Evolutionary conservation across 2,329 filamentous ascomycete genomes (phyloP), one percentile per base, ranked within the genome.

Genomic region (Didymella exigua): DNA sequence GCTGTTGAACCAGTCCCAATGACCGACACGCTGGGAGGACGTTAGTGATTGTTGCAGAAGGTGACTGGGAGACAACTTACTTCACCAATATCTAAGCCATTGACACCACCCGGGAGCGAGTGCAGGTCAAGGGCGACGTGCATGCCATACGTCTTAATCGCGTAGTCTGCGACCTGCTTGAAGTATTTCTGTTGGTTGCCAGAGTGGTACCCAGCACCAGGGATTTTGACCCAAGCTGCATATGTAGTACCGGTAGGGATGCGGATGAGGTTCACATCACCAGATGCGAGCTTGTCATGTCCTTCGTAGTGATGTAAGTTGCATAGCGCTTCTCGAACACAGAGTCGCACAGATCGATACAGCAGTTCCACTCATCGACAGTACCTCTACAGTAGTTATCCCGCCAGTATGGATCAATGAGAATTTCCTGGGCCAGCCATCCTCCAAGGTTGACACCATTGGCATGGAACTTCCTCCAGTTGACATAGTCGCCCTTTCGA

Each of bases 171-270:
- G 31, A 76, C 71, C 1, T 48, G 61, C 34, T 61, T 60, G n/a
- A 77, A 60, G 54, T 67, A 65, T 14, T 55, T 44, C 6, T 54
- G 41, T 51, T 77, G 74, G 23, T 69, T 69, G 21, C 74, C 74
- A 29, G 49, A 54, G 58, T 76, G 74, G 18, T 75, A 58, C 24
- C 68, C 47, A 5, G 59, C 65, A 3, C 72, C 72, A 7, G 73
- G 72, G 8, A 75, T 65, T 14, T 70, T 63, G 42, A 75, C 54
- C 74, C 73, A 77, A 4, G 72, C 71, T 1, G 74, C 70, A 40
- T 76, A 76, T 6, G 69, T 71, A 1, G 69, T n/a, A n/a, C n/a
- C n/a, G n/a, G n/a, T 74, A 1, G 75, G 72, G 18, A 77, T 76
- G 5, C 73, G 65, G 13, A 76, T 65, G 4, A 68, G 62, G 38